Conservation (phyloP, 441 rosid genomes). For the Arabidopsis lyrata region DNA sequence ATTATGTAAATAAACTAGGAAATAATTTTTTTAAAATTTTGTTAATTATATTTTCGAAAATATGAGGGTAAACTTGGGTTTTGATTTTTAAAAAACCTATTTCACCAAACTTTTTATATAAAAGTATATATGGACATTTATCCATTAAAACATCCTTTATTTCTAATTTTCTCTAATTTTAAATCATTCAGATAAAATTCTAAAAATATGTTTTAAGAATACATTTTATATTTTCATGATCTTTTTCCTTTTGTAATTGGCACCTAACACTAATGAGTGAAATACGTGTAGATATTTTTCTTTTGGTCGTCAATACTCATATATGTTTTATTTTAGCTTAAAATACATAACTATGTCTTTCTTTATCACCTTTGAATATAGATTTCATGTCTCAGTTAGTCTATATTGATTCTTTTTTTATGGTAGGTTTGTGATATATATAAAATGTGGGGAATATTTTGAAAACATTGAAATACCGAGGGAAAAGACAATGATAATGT, state of each 20-base stretch:
- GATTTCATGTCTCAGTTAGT: neutral
- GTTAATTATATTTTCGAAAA: too few species aligned
- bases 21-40: too few species aligned
- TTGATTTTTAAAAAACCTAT: too few species aligned
- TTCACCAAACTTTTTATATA: too few species aligned
- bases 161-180: too few species aligned
- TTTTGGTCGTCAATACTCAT: neutral
- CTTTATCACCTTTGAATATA: neutral
- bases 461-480: slow-evolving; percentile 57
- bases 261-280: neutral
- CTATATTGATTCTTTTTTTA: neutral
- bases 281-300: neutral
- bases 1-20: too few species aligned
- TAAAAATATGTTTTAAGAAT: neutral
- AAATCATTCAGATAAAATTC: neutral
- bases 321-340: neutral
- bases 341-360: neutral
- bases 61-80: too few species aligned
- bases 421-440: slow-evolving; percentile 57
- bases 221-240: neutral
- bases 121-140: too few species aligned
- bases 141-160: too few species aligned
- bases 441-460: slow-evolving; percentile 54
- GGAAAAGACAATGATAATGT: slow-evolving; percentile 51
- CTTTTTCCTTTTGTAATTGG: neutral